These are phyloP conservation scores for Apodospora peruviana DNA, from an alignment of 495 filamentous ascomycete species.

Conservation along the genomic window DNA sequence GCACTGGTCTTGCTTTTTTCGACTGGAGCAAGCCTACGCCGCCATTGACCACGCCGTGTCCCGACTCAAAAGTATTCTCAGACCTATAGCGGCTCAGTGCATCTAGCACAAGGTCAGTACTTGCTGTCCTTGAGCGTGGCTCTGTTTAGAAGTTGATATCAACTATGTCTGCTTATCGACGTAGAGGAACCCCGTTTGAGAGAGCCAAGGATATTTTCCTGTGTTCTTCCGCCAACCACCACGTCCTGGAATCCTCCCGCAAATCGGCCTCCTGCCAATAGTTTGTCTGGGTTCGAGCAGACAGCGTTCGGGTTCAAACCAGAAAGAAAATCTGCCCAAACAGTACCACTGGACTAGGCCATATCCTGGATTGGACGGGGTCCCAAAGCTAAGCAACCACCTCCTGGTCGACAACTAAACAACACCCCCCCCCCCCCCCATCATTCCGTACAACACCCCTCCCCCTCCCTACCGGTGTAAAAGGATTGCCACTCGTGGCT, in stretches of 20 bases:
- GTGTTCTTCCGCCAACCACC: constrained; percentile 17
- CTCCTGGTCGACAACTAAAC: constrained; percentile 6
- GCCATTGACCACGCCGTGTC: constrained; percentile 17
- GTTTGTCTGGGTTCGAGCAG: constrained; percentile 10
- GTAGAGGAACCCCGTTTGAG: constrained; percentile 6
- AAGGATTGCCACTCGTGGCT: constrained; percentile 19
- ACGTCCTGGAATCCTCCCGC: constrained; percentile 17
- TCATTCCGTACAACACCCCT: constrained; percentile 2
- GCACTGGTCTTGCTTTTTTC: constrained; percentile 11
- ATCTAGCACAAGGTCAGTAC: neutral
- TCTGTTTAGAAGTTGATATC: constrained; percentile 9
- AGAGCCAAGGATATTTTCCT: constrained; percentile 14
- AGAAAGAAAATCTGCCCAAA: constrained; percentile 7
- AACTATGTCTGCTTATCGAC: constrained; percentile 3
- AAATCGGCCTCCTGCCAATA: constrained; percentile 11
- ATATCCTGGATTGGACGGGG: constrained; percentile 6
- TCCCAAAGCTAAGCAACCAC: neutral
- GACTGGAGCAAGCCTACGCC: constrained; percentile 2
- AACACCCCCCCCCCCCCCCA: constrained; percentile 6
- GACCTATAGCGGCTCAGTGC: neutral
- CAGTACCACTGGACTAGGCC: constrained; percentile 14
- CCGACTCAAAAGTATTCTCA: neutral
- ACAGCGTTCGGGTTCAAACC: constrained; percentile 13
- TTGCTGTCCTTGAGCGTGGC: constrained; percentile 5
- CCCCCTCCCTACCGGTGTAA: constrained; percentile 3